Evolutionary conservation across 345 rosid genomes (phyloP), one percentile per base, ranked within the genome.

Genomic region (Linum usitatissimum): DNA sequence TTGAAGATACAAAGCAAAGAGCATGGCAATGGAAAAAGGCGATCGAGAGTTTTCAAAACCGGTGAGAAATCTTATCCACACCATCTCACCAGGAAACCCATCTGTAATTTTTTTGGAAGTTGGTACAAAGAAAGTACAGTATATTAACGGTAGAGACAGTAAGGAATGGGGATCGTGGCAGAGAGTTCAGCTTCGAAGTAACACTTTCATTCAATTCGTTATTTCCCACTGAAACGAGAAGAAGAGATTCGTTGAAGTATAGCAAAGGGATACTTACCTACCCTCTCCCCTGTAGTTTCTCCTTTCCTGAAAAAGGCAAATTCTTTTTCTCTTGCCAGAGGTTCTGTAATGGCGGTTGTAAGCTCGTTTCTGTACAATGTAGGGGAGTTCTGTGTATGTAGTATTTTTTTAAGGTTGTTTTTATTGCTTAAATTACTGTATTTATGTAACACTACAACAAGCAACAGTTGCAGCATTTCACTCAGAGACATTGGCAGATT

Each of bases 21-120:
- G 96, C 99, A 15, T 78, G 66, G 77, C 95, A 82, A 65, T 93
- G 99, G 99, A 86, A 90, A 77, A 88, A 86, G 68, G 97, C 96
- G 2, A 93, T 93, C 15, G 99, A 90, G 76, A 74, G 84, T 75
- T 91, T 94, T 66, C 99, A 94, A 74, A 86, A 76, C 67, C 88
- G 76, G 65, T 90, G 87, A 84, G 62, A 40, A 66, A 59, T 30
- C 40, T 17, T n/a, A 53, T 64, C 14, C 28, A 23, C 28, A 23
- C 39, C 48, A 40, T 40, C 48, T 40, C 48, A 6, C 48, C 51
- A 15, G 51, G 28, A 23, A 45, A 45, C 12, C 51, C 51, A 45
- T 45, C 17, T 45, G 51, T 45, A 45, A 45, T 10, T 45, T 40
- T 40, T 45, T 34, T 5, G 38, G 51, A 45, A 45, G 51, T 45